phyloP scores from a whole-genome alignment of 2,329 filamentous ascomycete genomes.

The Aspergillus amoenus region DNA sequence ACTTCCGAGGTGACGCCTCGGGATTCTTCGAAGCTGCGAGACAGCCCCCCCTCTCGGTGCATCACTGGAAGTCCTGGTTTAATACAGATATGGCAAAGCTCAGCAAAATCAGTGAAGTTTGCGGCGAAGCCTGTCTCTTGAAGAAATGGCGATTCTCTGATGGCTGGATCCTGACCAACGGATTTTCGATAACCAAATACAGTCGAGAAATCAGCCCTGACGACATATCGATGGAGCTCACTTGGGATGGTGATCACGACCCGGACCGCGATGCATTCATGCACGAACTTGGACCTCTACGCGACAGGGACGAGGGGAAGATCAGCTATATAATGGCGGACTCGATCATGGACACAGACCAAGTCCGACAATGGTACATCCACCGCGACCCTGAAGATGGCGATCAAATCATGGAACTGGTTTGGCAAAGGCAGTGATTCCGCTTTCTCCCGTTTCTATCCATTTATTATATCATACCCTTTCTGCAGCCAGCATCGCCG shows the following conservation, averaged over 20 bases:
- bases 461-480: neutral
- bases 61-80: constrained; percentile 66
- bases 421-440: constrained; percentile 29
- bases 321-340: constrained; percentile 53
- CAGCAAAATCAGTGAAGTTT: constrained; percentile 51
- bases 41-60: constrained; percentile 54
- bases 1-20: constrained; percentile 54
- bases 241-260: constrained; percentile 50
- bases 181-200: constrained; percentile 58
- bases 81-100: constrained; percentile 50
- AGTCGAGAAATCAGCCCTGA: constrained; percentile 44
- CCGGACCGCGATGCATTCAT: constrained; percentile 48
- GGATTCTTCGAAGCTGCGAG: constrained; percentile 62
- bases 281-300: constrained; percentile 55
- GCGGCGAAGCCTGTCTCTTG: constrained; percentile 57
- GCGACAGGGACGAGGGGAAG: constrained; percentile 47
- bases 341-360: constrained; percentile 43
- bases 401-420: constrained; percentile 43
- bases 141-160: constrained; percentile 54
- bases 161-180: constrained; percentile 56
- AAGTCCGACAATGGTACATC: constrained; percentile 58
- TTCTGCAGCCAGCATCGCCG: neutral
- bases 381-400: constrained; percentile 42
- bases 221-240: constrained; percentile 52
- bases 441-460: neutral